A percentile compares a stretch with the other conserved stretches of the same genome.
Conservation (phyloP, 208 protist species). For the Acanthamoeba sp. region DNA sequence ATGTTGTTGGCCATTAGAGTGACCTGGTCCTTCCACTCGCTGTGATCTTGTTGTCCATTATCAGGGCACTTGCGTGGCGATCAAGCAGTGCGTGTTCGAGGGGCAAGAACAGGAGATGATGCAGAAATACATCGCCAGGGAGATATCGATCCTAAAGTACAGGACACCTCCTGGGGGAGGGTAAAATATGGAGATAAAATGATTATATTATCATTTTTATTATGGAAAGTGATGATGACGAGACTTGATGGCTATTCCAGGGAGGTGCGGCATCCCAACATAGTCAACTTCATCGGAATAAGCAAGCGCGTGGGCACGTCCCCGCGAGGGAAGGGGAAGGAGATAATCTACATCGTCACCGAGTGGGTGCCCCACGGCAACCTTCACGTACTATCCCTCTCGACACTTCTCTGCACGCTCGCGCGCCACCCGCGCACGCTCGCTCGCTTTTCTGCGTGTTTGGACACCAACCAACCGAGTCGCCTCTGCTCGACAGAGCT, state of each 20-base stretch:
- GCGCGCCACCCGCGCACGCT: too few species aligned
- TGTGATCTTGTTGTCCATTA: background rate
- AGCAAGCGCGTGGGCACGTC: background rate
- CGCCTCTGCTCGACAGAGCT: background rate
- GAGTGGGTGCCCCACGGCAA: slow-evolving; percentile 1
- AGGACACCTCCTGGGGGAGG: background rate
- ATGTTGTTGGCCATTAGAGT: background rate
- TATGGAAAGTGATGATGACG: too few species aligned
- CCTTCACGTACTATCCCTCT: background rate
- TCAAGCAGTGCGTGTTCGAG: slow-evolving; percentile 41
- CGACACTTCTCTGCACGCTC: too few species aligned
- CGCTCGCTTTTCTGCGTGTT: too few species aligned
- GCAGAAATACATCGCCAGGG: slow-evolving; percentile 13
- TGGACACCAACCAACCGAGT: too few species aligned
- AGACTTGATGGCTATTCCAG: background rate
- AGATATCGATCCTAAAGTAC: slow-evolving; percentile 34
- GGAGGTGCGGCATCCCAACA: slow-evolving; percentile 31
- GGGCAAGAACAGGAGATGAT: background rate
- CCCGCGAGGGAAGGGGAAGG: background rate
- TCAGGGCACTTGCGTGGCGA: background rate
- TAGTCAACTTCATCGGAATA: slow-evolving; percentile 42
- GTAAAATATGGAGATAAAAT: too few species aligned
- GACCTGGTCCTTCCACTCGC: too few species aligned
- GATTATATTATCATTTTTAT: background rate
- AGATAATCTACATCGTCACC: slow-evolving; percentile 2